Percentiles rank a stretch among this genome's conserved stretches.
phyloP scores from a whole-genome alignment of 495 filamentous ascomycete species.

The Xylaria cubensis region DNA sequence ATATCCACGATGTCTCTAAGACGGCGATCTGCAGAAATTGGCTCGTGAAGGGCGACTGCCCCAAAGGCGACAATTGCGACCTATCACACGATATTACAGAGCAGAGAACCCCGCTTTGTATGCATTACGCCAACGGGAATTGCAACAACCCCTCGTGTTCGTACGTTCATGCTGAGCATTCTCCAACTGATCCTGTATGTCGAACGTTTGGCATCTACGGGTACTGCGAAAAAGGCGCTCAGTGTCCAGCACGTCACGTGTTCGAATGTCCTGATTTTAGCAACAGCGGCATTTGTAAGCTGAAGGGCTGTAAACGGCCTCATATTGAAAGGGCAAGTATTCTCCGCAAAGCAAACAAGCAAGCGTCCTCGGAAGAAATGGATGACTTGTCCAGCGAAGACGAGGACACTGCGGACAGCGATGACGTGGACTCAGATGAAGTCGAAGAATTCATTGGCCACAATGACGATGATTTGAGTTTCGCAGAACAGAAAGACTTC shows the following conservation, averaged over 20 bases:
- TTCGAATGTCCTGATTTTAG: constrained; percentile 93
- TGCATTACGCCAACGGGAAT: constrained; percentile 89
- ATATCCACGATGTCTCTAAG: constrained; percentile 83
- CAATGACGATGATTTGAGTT: constrained; percentile 49
- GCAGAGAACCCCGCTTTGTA: constrained; percentile 83
- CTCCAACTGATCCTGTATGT: constrained; percentile 83
- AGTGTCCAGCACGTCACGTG: constrained; percentile 83
- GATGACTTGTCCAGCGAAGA: constrained; percentile 87
- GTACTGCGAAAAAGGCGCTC: constrained; percentile 84
- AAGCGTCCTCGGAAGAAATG: constrained; percentile 58
- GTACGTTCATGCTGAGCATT: constrained; percentile 86
- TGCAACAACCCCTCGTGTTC: constrained; percentile 89
- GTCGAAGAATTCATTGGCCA: constrained; percentile 72
- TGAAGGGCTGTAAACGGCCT: constrained; percentile 80
- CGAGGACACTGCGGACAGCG: constrained; percentile 76
- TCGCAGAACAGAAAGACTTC: constrained; percentile 54
- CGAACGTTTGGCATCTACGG: constrained; percentile 83
- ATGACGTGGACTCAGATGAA: constrained; percentile 90
- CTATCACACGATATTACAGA: constrained; percentile 90
- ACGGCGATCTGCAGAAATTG: constrained; percentile 92
- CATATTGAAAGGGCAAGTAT: constrained; percentile 86
- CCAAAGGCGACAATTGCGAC: constrained; percentile 82
- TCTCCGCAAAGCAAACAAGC: constrained; percentile 53
- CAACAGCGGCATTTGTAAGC: constrained; percentile 84
- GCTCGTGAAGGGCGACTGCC: constrained; percentile 79